Evolutionary conservation across 1,139 yeast species (phyloP).

Genomic region (Pichia terricola): DNA sequence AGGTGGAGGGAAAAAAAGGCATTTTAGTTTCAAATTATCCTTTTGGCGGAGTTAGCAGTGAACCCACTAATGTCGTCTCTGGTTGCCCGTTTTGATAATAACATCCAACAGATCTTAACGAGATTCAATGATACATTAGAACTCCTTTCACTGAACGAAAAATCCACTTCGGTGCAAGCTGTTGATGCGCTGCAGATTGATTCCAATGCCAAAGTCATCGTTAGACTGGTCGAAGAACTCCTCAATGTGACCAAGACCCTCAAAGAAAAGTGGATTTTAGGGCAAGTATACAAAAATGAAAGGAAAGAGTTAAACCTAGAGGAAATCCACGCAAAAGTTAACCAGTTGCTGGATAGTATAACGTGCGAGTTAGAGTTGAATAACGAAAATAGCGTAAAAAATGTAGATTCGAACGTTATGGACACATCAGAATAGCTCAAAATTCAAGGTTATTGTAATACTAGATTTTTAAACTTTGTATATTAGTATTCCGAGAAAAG

Average conservation of each 20-base stretch:
- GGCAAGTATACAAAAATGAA: constrained; percentile 25
- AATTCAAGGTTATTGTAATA: too few species aligned
- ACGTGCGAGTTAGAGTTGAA: background rate
- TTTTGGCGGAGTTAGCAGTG: too few species aligned
- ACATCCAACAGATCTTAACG: constrained; percentile 26
- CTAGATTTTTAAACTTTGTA: too few species aligned
- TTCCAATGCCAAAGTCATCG: constrained; percentile 41
- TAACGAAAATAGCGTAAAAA: background rate
- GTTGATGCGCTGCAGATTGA: constrained; percentile 49
- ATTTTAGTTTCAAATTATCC: too few species aligned
- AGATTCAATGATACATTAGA: constrained; percentile 26
- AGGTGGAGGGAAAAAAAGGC: constrained; percentile 21
- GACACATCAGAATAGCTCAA: too few species aligned
- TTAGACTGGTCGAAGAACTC: constrained; percentile 44
- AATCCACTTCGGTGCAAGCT: constrained; percentile 42
- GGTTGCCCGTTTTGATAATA: constrained; percentile 25
- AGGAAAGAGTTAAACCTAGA: background rate
- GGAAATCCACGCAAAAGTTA: constrained; percentile 16
- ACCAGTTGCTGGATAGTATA: background rate
- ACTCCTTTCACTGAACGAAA: constrained; percentile 27
- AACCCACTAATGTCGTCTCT: constrained; percentile 11
- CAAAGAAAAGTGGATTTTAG: constrained; percentile 50
- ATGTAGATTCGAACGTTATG: background rate
- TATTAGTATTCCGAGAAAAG: too few species aligned
- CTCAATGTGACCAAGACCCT: constrained; percentile 39